Conservation (phyloP, 1,284 basidiomycete genomes). For the Ustilago sp. region DNA sequence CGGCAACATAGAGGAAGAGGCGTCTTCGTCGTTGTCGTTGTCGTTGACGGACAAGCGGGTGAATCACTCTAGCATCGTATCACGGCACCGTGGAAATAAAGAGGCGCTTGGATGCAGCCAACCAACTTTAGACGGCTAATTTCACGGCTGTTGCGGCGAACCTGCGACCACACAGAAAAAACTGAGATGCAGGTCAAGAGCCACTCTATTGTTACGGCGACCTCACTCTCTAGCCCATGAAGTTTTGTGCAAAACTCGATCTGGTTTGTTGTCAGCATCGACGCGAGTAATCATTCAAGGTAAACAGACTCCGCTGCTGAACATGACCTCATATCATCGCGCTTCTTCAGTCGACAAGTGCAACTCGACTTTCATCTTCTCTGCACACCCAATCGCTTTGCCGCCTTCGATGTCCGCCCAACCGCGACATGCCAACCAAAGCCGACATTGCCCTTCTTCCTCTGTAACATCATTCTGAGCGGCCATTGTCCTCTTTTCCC, state of each 20-base stretch:
- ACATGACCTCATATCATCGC: slow-evolving; percentile 6
- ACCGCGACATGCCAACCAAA: neutral
- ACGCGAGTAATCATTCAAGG: neutral
- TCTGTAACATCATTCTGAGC: neutral
- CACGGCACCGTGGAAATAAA: no score
- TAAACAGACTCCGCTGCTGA: slow-evolving; percentile 1
- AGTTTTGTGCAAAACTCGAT: neutral
- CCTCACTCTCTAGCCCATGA: neutral
- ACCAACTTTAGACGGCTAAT: no score
- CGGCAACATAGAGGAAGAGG: neutral
- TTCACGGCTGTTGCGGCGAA: no score
- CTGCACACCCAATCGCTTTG: neutral
- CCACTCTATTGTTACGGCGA: neutral
- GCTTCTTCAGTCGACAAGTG: neutral
- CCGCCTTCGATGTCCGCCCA: neutral
- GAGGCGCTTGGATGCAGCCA: no score
- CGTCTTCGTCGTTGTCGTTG: no score
- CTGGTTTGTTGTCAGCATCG: neutral
- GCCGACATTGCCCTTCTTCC: neutral
- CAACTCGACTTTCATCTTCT: neutral
- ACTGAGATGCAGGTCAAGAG: no score
- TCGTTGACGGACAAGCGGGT: no score
- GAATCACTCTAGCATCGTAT: no score
- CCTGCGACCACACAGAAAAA: no score
- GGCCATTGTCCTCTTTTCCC: neutral